phyloP scores from a whole-genome alignment of 352 stramenopile genomes.

The Pythium rhizo-oryzae region DNA sequence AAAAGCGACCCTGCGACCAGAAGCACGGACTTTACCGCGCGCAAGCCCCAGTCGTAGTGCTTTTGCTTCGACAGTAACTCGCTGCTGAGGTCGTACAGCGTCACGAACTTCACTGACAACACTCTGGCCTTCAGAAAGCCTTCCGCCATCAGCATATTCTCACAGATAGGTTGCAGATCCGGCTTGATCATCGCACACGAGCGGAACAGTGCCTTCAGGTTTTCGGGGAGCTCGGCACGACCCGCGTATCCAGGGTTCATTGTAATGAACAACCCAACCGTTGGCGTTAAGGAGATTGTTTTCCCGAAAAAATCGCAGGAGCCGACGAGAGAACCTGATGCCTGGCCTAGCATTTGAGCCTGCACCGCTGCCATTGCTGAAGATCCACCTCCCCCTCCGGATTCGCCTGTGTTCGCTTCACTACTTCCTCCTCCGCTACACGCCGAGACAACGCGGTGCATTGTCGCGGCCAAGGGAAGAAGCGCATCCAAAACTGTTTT shows the following conservation, averaged over 20 bases:
- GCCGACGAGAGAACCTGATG: conserved; percentile 45
- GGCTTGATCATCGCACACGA: conserved; percentile 93
- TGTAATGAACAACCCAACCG: conserved; percentile 93
- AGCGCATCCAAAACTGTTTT: conserved; percentile 96
- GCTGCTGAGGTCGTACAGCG: conserved; percentile 86
- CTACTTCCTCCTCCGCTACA: conserved; percentile 28
- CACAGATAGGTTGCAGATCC: conserved; percentile 91
- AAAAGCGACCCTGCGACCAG: conserved; percentile 93
- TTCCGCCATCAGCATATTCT: conserved; percentile 96
- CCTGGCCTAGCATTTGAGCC: conserved; percentile 13
- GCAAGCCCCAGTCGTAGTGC: conserved; percentile 96
- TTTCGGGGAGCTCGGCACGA: conserved; percentile 91
- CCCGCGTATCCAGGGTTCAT: conserved; percentile 95
- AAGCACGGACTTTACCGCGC: conserved; percentile 96
- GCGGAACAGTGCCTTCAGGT: conserved; percentile 92
- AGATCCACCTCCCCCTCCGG: conserved; percentile 5
- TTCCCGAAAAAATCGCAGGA: conserved; percentile 92
- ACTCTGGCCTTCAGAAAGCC: conserved; percentile 87
- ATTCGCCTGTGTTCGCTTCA: conserved; percentile 17
- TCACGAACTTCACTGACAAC: conserved; percentile 91
- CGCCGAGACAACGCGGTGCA: conserved; percentile 28
- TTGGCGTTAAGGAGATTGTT: conserved; percentile 80
- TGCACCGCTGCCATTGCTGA: conserved; percentile 4
- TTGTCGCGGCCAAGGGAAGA: conserved; percentile 29
- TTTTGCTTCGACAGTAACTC: conserved; percentile 88